A percentile compares a stretch with the other conserved stretches of the same genome.
Evolutionary conservation across 2,329 filamentous ascomycete species (phyloP).

Genomic region (Elsinoe australis): DNA sequence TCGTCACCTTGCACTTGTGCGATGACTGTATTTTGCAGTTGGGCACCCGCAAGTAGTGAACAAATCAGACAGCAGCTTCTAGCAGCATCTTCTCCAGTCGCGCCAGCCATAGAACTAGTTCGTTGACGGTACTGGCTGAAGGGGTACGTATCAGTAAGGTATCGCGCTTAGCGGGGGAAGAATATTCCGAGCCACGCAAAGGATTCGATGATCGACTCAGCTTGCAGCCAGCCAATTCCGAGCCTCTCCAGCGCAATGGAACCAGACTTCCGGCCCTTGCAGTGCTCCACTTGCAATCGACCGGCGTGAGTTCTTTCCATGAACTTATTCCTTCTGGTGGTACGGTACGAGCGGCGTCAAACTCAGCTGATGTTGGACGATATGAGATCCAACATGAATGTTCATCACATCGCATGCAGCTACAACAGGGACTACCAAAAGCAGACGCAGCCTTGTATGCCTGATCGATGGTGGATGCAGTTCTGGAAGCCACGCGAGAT

Average conservation of each 20-base stretch:
- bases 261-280: constrained; percentile 3
- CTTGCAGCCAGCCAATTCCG: background rate
- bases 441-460: background rate
- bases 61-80: constrained; percentile 9
- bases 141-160: background rate
- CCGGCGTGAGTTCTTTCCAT: background rate
- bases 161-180: constrained; percentile 1
- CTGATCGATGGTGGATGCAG: background rate
- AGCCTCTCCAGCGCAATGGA: constrained; percentile 2
- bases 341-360: constrained; percentile 2
- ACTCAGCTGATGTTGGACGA: constrained; percentile 5
- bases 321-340: no score
- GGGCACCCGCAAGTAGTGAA: background rate
- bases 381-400: background rate
- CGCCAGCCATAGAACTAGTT: background rate
- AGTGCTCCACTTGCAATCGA: background rate
- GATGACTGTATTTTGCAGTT: background rate
- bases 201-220: constrained; percentile 6
- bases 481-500: constrained; percentile 10
- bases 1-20: background rate
- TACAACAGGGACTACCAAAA: no score
- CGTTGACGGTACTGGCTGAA: background rate
- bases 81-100: background rate
- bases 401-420: background rate
- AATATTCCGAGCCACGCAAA: constrained; percentile 7